Base-by-base conservation (phyloP, 176 grass and related monocot genomes). In the Avena insularis region DNA sequence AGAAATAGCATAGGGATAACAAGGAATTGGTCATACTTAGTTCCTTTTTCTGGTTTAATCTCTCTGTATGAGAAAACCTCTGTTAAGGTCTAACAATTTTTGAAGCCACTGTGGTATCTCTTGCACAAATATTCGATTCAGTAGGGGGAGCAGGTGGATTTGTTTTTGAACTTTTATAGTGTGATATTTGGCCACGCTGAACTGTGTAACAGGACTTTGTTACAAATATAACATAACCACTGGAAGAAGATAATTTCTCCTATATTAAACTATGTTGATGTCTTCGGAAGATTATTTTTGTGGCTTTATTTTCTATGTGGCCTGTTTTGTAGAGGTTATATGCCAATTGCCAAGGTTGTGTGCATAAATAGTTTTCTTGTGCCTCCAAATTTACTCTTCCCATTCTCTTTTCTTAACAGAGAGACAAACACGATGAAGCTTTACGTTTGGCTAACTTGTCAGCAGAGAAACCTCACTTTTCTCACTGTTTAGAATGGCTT, bases 401-500 rank as follows among this genome's bases (percentile, higher is more conserved):
- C 12, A 70, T 79, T 70, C 46, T 76, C 3, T 50, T 92, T 58
- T 89, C 81, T 81, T 59, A 80, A 89, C 81, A 98, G 96, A 96
- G 96, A 91, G 90, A 94, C 80, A 98, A 98, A 86, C 59, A 75
- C 77, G 92, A 96, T 91, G 96, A 98, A 90, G 93, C 96, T 82
- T 90, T 98, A 80, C 86, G 85, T 58, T 87, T 98, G 82, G 96
- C 96, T 74, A 89, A 91, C 81, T 91, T 98, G 63, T 98, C 96
- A 80, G 96, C 96, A 79, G 96, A 98, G 40, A 98, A 95, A 70
- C 93, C 96, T 78, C 96, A 98, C 87, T 98, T 98, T 82, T 96
- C 96, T n/a, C 93, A 94, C 65, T 96, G 96, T 84, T 89, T 98
- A 78, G 96, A 98, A 72, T 98, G 96, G 96, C 96, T 98, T 88